Evolutionary conservation across 768 basidiomycete genomes (phyloP), one percentile per base, ranked within the genome.

Genomic region (Podaxis mareebaensis): DNA sequence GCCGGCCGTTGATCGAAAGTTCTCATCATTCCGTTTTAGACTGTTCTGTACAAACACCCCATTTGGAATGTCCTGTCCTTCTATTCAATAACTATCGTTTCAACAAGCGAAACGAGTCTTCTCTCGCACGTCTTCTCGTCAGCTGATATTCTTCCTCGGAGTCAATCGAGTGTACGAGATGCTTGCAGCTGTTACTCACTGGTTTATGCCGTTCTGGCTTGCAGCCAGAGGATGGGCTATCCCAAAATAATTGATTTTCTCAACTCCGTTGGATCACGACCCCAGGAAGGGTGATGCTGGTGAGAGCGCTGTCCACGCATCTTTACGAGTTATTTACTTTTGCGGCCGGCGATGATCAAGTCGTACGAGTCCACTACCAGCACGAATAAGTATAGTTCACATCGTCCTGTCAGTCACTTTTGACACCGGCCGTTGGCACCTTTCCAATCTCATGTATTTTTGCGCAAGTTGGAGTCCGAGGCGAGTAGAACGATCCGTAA

Each of bases 81-180:
- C 58, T 59, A 28, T 48, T 49, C 36, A 46, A n/a, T 46, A 59
- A 59, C 12, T 36, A 52, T 8, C 33, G 3, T 11, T 12, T 36
- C 40, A 52, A 15, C 36, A 39, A 53, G 38, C 59, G 22, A 46
- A 58, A 33, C 24, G 48, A 36, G 33, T 28, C n/a, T 33, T 59
- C 39, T 52, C 26, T 60, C 59, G 12, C 48, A 53, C 59, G 49
- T 59, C 58, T 13, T 52, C 40, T 13, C 22, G 30, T 60, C 49
- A 60, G 49, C 49, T 60, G 59, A 40, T 24, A 12, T 3, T 6
- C 22, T 58, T 26, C 11, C 24, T 30, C 46, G 46, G 58, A 22
- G 30, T 48, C 58, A 51, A 48, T 58, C 44, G 17, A 17, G 17
- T 8, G 44, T 8, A 20, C 33, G 4, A 17, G 44, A 46, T 20